These are phyloP conservation scores for Vaccinium myrtillus DNA, from an alignment of 148 eudicot species.

Conservation along the genomic window DNA sequence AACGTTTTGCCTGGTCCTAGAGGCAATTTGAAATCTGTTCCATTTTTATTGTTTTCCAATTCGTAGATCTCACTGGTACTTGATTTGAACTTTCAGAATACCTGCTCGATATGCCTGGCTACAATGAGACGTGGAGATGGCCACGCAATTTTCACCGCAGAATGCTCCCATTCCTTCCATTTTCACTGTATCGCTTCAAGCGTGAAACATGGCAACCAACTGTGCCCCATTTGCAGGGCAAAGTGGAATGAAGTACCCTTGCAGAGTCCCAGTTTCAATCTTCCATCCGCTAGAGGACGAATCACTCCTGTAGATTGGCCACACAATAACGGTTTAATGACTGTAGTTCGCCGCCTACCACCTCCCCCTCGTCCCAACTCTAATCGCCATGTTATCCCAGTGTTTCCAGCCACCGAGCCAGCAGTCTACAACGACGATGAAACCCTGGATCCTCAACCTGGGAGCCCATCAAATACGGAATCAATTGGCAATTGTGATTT, in stretches of 20 bases:
- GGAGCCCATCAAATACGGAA: constrained; percentile 12
- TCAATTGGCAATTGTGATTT: constrained; percentile 12
- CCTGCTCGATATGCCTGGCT: constrained; percentile 73
- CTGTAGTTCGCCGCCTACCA: constrained; percentile 51
- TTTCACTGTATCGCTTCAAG: constrained; percentile 75
- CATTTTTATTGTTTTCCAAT: too few species aligned
- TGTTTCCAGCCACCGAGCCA: constrained; percentile 58
- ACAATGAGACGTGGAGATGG: constrained; percentile 71
- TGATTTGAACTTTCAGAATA: constrained; percentile 41
- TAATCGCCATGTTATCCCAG: constrained; percentile 35
- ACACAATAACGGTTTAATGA: constrained; percentile 39
- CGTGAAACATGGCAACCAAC: constrained; percentile 73
- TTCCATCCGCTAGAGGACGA: constrained; percentile 39
- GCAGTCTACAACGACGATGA: constrained; percentile 73
- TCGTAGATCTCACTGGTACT: neutral
- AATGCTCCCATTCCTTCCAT: constrained; percentile 89
- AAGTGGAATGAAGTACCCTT: constrained; percentile 80
- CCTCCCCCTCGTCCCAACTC: constrained; percentile 47
- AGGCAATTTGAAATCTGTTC: too few species aligned
- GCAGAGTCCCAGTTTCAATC: constrained; percentile 46
- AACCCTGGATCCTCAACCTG: constrained; percentile 37
- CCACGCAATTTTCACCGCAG: constrained; percentile 85
- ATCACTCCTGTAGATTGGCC: constrained; percentile 38
- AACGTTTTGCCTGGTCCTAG: too few species aligned
- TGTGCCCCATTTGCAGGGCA: constrained; percentile 85